A percentile compares a stretch with the other conserved stretches of the same genome.
Conservation (phyloP, 768 basidiomycete species). For the Lentinula guzmanii region DNA sequence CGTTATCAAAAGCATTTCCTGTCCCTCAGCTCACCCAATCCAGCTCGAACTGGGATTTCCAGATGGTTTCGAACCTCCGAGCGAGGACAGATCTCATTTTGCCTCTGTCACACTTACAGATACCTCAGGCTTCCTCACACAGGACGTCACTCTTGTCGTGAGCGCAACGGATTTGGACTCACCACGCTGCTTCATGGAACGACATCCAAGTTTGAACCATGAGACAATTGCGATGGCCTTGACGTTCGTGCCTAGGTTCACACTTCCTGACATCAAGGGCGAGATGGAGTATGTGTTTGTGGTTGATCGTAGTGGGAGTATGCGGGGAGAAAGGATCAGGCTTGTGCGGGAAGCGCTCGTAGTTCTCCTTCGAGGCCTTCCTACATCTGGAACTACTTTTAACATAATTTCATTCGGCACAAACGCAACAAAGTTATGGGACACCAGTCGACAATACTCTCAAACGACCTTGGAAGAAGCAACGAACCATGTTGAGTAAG, state of each 20-base stretch:
- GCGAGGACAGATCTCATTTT: neutral
- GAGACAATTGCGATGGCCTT: constrained; percentile 45
- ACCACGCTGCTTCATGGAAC: constrained; percentile 53
- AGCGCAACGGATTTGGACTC: constrained; percentile 41
- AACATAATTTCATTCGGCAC: constrained; percentile 54
- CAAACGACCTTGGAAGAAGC: constrained; percentile 1
- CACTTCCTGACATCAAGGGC: constrained; percentile 28
- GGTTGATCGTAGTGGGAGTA: constrained; percentile 53
- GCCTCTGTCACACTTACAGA: neutral
- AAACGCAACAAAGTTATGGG: constrained; percentile 25
- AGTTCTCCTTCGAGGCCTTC: constrained; percentile 36
- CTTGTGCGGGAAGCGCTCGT: constrained; percentile 40
- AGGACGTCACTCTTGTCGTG: constrained; percentile 48
- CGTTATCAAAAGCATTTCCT: neutral
- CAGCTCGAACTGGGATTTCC: neutral
- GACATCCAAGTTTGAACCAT: constrained; percentile 16
- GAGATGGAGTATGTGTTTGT: constrained; percentile 56
- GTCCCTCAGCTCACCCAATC: neutral
- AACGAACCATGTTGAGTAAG: neutral
- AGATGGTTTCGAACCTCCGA: neutral
- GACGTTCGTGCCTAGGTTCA: constrained; percentile 46
- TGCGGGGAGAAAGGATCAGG: constrained; percentile 34
- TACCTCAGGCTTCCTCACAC: constrained; percentile 26
- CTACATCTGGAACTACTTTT: constrained; percentile 35
- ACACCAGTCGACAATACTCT: neutral